Conservation (phyloP, 2,329 filamentous ascomycete species). For the Sporothrix curviconia region DNA sequence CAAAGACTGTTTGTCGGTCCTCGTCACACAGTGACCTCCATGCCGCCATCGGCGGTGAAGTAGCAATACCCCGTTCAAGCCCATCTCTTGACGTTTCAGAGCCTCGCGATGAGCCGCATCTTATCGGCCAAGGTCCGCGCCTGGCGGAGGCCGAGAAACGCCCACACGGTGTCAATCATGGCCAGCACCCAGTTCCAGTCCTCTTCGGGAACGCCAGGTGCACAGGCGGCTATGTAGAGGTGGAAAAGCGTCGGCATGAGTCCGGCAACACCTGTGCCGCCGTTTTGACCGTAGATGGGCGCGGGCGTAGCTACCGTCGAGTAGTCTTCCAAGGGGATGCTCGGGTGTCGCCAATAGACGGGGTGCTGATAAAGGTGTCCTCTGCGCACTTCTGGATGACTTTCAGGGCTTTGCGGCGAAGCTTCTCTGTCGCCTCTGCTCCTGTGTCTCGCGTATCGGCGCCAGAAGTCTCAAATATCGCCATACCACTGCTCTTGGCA, state of each 20-base stretch:
- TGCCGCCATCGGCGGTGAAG: neutral
- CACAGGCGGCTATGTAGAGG: conserved; percentile 40
- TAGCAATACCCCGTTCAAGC: neutral
- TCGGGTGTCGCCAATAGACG: conserved; percentile 48
- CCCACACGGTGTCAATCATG: conserved; percentile 43
- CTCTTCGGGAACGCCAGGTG: conserved; percentile 36
- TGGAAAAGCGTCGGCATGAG: conserved; percentile 44
- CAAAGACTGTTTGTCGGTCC: too few relatives aligned
- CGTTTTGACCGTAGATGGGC: conserved; percentile 24
- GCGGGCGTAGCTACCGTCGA: conserved; percentile 28
- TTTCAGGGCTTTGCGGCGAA: conserved; percentile 24
- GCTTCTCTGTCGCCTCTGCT: neutral
- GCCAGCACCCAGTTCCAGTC: conserved; percentile 40
- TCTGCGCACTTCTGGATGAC: conserved; percentile 34
- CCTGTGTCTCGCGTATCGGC: neutral
- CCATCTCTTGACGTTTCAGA: conserved; percentile 8
- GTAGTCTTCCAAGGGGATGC: conserved; percentile 26
- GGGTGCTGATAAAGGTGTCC: conserved; percentile 40
- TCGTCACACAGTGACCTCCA: neutral
- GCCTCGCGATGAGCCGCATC: conserved; percentile 22
- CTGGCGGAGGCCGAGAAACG: conserved; percentile 46
- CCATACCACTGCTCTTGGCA: neutral
- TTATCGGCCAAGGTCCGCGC: conserved; percentile 38
- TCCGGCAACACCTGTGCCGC: conserved; percentile 41
- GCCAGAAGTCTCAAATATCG: neutral